A percentile compares a stretch with the other conserved stretches of the same genome.
Evolutionary conservation across 805 yeast species (phyloP).

Genomic region (Scheffersomyces lignosus): DNA sequence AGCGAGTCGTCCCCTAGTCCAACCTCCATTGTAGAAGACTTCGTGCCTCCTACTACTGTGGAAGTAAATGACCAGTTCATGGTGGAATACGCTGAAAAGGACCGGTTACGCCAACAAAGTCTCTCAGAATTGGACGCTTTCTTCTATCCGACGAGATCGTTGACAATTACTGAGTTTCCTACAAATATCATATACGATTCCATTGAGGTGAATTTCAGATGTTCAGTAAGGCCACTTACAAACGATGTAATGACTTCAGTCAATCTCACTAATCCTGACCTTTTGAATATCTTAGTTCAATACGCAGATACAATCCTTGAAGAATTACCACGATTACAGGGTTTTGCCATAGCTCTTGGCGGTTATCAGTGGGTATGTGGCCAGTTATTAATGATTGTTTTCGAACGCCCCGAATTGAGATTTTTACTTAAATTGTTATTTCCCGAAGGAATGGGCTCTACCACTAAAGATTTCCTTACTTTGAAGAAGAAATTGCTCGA

Average conservation of each 20-base stretch:
- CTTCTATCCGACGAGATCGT: no score
- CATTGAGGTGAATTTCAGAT: background rate
- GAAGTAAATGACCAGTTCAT: no score
- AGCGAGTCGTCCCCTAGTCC: no score
- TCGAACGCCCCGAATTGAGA: slow-evolving; percentile 1
- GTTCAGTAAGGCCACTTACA: no score
- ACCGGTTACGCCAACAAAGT: no score
- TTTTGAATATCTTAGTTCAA: slow-evolving; percentile 1
- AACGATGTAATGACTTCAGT: no score
- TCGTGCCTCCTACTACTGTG: no score
- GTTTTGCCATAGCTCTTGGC: slow-evolving; percentile 3
- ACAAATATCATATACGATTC: background rate
- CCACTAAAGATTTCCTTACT: background rate
- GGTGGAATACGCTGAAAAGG: no score
- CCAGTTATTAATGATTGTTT: slow-evolving; percentile 2
- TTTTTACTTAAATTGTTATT: background rate
- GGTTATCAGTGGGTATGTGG: slow-evolving; percentile 5
- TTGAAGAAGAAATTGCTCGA: slow-evolving; percentile 1
- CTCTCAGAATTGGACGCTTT: no score
- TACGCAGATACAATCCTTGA: slow-evolving; percentile 3
- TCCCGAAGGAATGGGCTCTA: background rate
- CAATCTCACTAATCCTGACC: background rate
- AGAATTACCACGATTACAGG: slow-evolving; percentile 2
- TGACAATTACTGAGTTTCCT: no score
- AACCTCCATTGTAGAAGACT: no score